Base-by-base conservation (phyloP, 805 yeast genomes). In the Naumovozyma castellii region DNA sequence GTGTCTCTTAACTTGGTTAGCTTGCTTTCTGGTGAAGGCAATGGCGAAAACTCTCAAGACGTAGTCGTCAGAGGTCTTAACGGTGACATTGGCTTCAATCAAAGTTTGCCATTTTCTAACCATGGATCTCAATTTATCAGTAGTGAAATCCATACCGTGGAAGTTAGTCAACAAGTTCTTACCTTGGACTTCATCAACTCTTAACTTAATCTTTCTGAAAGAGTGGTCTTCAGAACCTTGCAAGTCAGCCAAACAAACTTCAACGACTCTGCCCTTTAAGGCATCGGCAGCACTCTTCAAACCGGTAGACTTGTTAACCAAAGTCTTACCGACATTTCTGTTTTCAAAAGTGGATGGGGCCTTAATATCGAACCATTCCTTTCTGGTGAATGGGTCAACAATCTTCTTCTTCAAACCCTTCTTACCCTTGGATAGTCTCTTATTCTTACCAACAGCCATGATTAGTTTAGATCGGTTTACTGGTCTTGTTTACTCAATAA, bases 221-320 rank as follows among this genome's bases (percentile, higher is more conserved):
- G 97, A 80, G 80, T 88, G 95, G 76, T 90, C 97, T 78, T 90
- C 97, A 64, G 94, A 84, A 65, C 95, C 95, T 76, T 88, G 97
- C 67, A 88, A 80, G 72, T 88, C 97, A 62, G 97, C 97, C 57
- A 88, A 79, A 56, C 86, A 81, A 57, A 88, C 87, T 73, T 90
- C 97, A 57, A 88, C 80, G 59, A 88, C 84, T 74, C 97, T 87
- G 65, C 97, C 97, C 76, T 86, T 90, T 66, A 88, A 82, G 64
- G 94, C 94, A 71, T 88, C 97, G 66, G 87, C 88, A 66, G 97
- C 95, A 75, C 83, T 87, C 76, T 84, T 82, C 68, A 88, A 78
- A 84, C 97, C 97, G 59, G 96, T 84, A 49, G 96, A 84, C 71
- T 85, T 90, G 94, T 88, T 88, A 72, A 90, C 94, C 64, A 90